Evolutionary conservation across 2,329 filamentous ascomycete species (phyloP).

Genomic region (Cladorrhinum sp.): DNA sequence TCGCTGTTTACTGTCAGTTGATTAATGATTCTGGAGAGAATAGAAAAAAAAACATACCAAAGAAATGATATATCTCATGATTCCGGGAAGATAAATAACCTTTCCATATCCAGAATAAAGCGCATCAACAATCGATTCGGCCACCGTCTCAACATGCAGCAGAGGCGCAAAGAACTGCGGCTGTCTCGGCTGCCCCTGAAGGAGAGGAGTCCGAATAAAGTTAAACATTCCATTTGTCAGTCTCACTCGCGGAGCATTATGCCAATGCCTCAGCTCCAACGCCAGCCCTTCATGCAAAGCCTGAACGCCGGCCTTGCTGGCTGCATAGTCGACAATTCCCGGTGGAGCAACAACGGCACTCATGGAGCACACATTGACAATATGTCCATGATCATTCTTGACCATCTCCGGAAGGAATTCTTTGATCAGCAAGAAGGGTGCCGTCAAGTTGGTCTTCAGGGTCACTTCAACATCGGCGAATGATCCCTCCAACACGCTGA

Average conservation of each 20-base stretch:
- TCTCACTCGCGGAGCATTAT: conserved; percentile 31
- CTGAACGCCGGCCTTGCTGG: conserved; percentile 46
- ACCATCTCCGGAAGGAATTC: conserved; percentile 62
- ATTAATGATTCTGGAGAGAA: background rate
- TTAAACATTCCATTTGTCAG: conserved; percentile 32
- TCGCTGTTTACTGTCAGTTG: conserved; percentile 15
- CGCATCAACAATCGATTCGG: conserved; percentile 29
- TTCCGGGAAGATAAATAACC: conserved; percentile 32
- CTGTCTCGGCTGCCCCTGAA: conserved; percentile 27
- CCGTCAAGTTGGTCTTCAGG: conserved; percentile 49
- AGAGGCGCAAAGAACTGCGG: conserved; percentile 32
- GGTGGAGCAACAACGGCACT: conserved; percentile 53
- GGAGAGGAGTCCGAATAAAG: conserved; percentile 34
- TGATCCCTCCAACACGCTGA: conserved; percentile 30
- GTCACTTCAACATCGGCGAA: conserved; percentile 33
- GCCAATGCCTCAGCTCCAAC: conserved; percentile 31
- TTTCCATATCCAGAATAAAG: conserved; percentile 33
- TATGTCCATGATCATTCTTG: conserved; percentile 57
- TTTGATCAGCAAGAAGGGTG: conserved; percentile 56
- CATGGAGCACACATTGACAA: conserved; percentile 60
- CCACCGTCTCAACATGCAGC: conserved; percentile 34
- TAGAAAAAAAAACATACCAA: conserved; percentile 27
- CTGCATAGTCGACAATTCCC: conserved; percentile 58
- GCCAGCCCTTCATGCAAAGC: conserved; percentile 34
- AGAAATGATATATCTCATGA: conserved; percentile 28